Evolutionary conservation across 2,329 filamentous ascomycete genomes (phyloP).

Genomic region (Penicillium psychrosexuale): DNA sequence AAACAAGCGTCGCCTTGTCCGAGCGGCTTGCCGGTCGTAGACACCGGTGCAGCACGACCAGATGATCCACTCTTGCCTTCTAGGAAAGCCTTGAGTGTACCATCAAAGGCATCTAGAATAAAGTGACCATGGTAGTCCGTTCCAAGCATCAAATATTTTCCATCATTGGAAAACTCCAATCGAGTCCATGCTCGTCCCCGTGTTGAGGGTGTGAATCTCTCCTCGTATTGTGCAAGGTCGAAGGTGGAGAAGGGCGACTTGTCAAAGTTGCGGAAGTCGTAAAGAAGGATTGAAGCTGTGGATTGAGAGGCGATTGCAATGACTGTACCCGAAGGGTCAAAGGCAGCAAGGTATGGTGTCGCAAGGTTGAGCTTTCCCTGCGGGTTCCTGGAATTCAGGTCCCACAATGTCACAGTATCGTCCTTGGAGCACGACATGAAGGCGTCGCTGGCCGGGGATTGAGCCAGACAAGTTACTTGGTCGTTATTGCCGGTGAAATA

Average conservation of each 20-base stretch:
- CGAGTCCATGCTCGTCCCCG: slow-evolving; percentile 69
- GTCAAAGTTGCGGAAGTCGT: slow-evolving; percentile 91
- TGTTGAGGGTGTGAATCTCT: slow-evolving; percentile 51
- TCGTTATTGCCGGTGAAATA: slow-evolving; percentile 92
- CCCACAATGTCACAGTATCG: slow-evolving; percentile 89
- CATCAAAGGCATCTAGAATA: slow-evolving; percentile 88
- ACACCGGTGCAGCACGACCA: slow-evolving; percentile 49
- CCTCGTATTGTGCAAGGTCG: slow-evolving; percentile 63
- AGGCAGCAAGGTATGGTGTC: slow-evolving; percentile 78
- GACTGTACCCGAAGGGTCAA: slow-evolving; percentile 86
- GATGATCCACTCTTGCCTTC: slow-evolving; percentile 48
- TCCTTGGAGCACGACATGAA: slow-evolving; percentile 92
- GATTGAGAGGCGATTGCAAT: slow-evolving; percentile 84
- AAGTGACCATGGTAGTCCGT: slow-evolving; percentile 85
- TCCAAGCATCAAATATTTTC: slow-evolving; percentile 77
- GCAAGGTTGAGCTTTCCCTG: slow-evolving; percentile 78
- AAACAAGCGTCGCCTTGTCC: slow-evolving; percentile 78
- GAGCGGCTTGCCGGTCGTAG: slow-evolving; percentile 53
- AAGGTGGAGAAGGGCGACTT: slow-evolving; percentile 85
- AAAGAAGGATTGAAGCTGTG: slow-evolving; percentile 77
- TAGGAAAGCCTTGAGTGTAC: slow-evolving; percentile 71
- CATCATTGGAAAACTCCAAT: slow-evolving; percentile 94
- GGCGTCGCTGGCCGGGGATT: slow-evolving; percentile 82
- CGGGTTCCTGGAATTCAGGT: slow-evolving; percentile 73
- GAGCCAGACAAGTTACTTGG: slow-evolving; percentile 74